Evolutionary conservation across 1,284 basidiomycete genomes (phyloP), one percentile per base, ranked within the genome.

Genomic region (Austroboletus niveus): DNA sequence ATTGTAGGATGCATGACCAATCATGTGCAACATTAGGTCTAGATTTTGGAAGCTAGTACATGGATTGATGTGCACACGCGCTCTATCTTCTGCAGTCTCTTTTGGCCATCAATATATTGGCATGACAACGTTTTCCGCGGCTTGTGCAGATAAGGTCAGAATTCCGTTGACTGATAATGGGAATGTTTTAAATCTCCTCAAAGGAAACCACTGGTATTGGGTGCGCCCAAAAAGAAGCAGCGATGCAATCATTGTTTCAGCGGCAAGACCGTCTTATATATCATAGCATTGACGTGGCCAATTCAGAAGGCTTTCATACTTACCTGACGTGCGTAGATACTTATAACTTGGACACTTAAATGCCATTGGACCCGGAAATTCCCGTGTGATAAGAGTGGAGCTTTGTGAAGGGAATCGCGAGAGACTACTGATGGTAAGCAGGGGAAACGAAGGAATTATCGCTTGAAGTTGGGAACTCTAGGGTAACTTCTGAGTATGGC

Each of bases 221-320:
- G 32, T 14, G 32, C 32, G 9, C 32, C 22, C 22, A 24, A 8
- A 73, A 48, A 87, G 73, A 43, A 91, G 80, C 24, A 75, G 61
- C 22, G 78, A 75, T 2, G 82, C 82, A 47, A 89, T 73, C 58
- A 77, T 24, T 96, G 92, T 67, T 95, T 97, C 3, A 87, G 83
- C 10, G 82, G 75, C 70, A 97, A 96, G 92, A 93, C 96, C 2
- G 91, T 91, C 69, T 97, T 94, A 51, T 92, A 85, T 47, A 95
- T 79, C 55, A 96, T 74, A 0, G 89, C 92, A 14, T 90, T 92
- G 0, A 85, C 89, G 60, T 95, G 92, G 4, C 93, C 91, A 9
- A 92, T 77, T 92, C 92, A 95, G 43, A 95, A 78, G 8, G 92
- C 92, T 14, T 78, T 76, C 11, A 92, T 10, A 31, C 93, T 92